Percentiles rank a stretch among this genome's conserved stretches.
phyloP scores from a whole-genome alignment of 225 moss, liverwort and hornwort species.

The Marchantia polymorpha region DNA sequence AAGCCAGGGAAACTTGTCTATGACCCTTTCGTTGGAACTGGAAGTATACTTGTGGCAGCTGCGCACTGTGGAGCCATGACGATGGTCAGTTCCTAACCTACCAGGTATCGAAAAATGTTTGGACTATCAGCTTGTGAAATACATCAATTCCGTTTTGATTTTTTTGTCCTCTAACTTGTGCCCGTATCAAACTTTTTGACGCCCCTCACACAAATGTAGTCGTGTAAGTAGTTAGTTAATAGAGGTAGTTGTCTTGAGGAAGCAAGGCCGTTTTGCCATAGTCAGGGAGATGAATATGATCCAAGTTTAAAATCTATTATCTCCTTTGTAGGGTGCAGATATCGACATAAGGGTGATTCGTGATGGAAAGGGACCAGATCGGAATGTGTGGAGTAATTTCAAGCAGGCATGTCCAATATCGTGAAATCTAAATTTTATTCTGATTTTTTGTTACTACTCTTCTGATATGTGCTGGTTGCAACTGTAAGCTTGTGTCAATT shows the following conservation, averaged over 20 bases:
- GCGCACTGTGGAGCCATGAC: conserved; percentile 95
- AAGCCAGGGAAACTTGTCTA: conserved; percentile 85
- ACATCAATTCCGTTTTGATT: neutral
- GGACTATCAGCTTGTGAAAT: neutral
- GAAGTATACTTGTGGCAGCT: conserved; percentile 97
- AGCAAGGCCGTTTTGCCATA: neutral
- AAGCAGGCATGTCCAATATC: conserved; percentile 57
- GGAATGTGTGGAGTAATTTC: conserved; percentile 98
- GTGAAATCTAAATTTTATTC: neutral
- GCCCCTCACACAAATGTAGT: too few species aligned
- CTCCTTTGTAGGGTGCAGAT: conserved; percentile 77
- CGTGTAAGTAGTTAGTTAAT: too few species aligned
- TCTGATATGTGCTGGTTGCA: neutral
- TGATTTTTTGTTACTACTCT: neutral
- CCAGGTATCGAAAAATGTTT: neutral
- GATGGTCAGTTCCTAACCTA: conserved; percentile 59
- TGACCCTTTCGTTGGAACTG: conserved; percentile 98
- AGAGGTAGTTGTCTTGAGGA: neutral
- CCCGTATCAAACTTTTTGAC: too few species aligned
- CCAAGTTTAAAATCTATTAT: neutral
- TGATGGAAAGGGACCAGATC: conserved; percentile 86
- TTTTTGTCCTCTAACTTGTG: too few species aligned
- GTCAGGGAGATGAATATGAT: neutral
- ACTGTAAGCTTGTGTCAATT: neutral
- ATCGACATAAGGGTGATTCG: conserved; percentile 98